These are phyloP conservation scores for Theileria parva DNA, from an alignment of 169 alveolate genomes.

Conservation along the genomic window DNA sequence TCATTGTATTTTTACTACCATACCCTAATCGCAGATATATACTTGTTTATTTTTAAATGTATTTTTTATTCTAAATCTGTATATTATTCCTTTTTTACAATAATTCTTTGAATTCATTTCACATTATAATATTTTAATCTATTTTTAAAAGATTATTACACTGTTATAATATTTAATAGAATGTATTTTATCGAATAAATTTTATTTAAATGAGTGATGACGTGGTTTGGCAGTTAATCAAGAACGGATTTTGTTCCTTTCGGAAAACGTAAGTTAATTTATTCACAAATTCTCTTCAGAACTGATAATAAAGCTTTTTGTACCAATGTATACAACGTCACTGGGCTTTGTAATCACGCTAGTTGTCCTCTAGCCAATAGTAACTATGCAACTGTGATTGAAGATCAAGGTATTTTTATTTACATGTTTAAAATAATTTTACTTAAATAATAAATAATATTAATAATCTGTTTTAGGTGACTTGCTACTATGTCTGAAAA, in stretches of 20 bases:
- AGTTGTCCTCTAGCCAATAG: constrained; percentile 98
- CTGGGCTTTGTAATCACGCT: constrained; percentile 96
- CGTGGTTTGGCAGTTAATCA: constrained; percentile 65
- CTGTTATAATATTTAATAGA: too few species aligned
- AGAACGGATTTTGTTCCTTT: constrained; percentile 61
- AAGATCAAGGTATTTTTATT: constrained; percentile 78
- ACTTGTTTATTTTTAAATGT: background rate
- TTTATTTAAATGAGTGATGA: constrained; percentile 60
- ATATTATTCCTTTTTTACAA: background rate
- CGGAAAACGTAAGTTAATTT: constrained; percentile 42
- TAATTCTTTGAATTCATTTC: background rate
- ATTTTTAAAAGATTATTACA: background rate
- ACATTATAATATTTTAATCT: background rate
- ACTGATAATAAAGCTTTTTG: constrained; percentile 72
- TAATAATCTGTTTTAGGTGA: constrained; percentile 82
- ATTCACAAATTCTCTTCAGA: background rate
- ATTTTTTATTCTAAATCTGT: background rate
- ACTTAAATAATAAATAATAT: background rate
- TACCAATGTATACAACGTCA: constrained; percentile 88
- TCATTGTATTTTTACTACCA: background rate
- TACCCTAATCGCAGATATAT: background rate
- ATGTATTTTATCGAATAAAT: background rate
- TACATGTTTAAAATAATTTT: background rate
- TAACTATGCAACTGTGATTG: constrained; percentile 95
- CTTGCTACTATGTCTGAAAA: constrained; percentile 94